Percentiles rank a stretch among this genome's conserved stretches.
phyloP scores from a whole-genome alignment of 2,329 filamentous ascomycete genomes.

The Penicillium sp. region DNA sequence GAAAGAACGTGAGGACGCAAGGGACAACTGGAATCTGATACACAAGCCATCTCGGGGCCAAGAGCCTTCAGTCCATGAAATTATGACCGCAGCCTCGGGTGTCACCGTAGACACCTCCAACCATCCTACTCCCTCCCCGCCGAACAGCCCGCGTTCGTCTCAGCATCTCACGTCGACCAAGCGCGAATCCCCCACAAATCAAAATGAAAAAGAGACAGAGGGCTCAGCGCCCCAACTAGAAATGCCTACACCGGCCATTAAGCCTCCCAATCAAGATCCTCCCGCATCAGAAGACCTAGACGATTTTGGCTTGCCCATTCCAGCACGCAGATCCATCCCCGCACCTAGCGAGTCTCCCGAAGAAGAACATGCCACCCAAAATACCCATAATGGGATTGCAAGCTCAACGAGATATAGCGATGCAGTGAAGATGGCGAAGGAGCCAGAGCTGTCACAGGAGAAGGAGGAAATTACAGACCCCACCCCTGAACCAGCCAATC shows the following conservation, averaged over 20 bases:
- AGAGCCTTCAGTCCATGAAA: conserved; percentile 22
- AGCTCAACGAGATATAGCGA: not conserved
- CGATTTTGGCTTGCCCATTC: conserved; percentile 43
- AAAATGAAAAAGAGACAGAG: conserved; percentile 17
- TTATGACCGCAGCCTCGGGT: conserved; percentile 33
- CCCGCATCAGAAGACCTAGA: conserved; percentile 29
- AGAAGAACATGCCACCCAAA: conserved; percentile 21
- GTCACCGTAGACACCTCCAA: conserved; percentile 29
- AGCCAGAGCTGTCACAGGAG: not conserved
- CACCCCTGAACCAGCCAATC: not conserved
- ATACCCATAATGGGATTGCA: conserved; percentile 19
- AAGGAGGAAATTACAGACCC: not conserved
- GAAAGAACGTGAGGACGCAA: conserved; percentile 17
- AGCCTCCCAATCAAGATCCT: conserved; percentile 3
- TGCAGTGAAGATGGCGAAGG: not conserved
- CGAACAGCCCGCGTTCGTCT: conserved; percentile 13
- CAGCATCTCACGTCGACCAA: conserved; percentile 1
- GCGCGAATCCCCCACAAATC: conserved; percentile 8
- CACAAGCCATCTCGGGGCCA: conserved; percentile 4
- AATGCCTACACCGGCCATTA: conserved; percentile 1
- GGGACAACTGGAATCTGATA: conserved; percentile 19
- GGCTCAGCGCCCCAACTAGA: conserved; percentile 10
- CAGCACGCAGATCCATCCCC: conserved; percentile 20
- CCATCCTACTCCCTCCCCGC: conserved; percentile 18
- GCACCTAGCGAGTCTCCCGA: conserved; percentile 17